These are phyloP conservation scores for Bryum argenteum DNA, from an alignment of 225 moss, liverwort and hornwort species.

Conservation along the genomic window DNA sequence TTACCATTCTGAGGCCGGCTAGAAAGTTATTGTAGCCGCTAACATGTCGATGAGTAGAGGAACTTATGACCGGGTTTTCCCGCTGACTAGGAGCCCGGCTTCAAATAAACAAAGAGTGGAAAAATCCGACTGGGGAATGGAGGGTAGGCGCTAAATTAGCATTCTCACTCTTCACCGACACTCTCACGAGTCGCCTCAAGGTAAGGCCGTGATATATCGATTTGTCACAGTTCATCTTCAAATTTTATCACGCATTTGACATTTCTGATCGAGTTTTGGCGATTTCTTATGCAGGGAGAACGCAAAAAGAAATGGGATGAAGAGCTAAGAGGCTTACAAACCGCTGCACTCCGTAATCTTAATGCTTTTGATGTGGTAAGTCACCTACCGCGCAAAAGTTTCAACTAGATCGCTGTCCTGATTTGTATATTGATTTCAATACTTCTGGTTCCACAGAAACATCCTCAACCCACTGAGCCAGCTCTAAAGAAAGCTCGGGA, in stretches of 20 bases:
- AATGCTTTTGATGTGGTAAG: conserved; percentile 83
- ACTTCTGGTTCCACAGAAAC: conserved; percentile 47
- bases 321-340: conserved; percentile 72
- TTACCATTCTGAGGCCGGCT: not conserved
- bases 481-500: conserved; percentile 85
- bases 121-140: conserved; percentile 94
- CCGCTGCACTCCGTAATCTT: conserved; percentile 77
- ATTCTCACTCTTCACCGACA: conserved; percentile 84
- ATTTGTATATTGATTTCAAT: not conserved
- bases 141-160: conserved; percentile 82
- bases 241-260: conserved; percentile 9
- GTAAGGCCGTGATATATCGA: conserved; percentile 36
- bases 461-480: conserved; percentile 66
- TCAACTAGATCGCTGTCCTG: not conserved
- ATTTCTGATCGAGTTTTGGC: conserved; percentile 19
- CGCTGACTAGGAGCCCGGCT: conserved; percentile 65
- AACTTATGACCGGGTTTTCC: not conserved
- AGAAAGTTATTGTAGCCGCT: not conserved
- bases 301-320: conserved; percentile 92
- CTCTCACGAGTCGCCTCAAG: conserved; percentile 77
- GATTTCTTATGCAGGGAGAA: conserved; percentile 61
- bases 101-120: conserved; percentile 82
- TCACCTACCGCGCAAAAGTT: conserved; percentile 20
- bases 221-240: conserved; percentile 3
- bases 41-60: not conserved